Conservation (phyloP, 2,329 filamentous ascomycete species). For the Pseudocercospora ulei region DNA sequence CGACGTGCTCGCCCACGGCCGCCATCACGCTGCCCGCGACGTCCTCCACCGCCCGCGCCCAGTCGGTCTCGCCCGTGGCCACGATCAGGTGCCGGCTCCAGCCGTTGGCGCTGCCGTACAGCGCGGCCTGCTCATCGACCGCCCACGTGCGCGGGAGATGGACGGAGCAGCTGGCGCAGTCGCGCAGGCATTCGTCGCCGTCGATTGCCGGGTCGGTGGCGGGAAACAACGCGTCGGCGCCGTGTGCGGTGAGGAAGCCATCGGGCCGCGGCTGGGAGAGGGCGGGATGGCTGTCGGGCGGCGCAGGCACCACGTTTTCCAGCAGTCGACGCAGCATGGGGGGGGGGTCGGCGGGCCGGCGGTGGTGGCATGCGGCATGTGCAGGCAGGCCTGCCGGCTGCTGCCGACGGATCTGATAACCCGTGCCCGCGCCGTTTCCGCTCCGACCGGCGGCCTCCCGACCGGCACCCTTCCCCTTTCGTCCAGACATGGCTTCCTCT, state of each 20-base stretch:
- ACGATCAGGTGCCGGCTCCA: conserved; percentile 87
- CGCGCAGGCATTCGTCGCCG: conserved; percentile 78
- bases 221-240: conserved; percentile 55
- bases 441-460: no score
- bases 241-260: conserved; percentile 43
- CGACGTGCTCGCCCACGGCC: conserved; percentile 38
- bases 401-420: background rate
- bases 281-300: conserved; percentile 21
- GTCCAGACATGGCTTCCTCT: no score
- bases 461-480: no score
- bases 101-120: conserved; percentile 77
- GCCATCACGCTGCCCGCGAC: conserved; percentile 59
- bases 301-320: conserved; percentile 19
- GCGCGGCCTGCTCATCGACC: conserved; percentile 63
- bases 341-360: conserved; percentile 4
- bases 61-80: conserved; percentile 91
- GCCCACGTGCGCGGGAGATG: conserved; percentile 64
- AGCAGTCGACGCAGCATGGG: conserved; percentile 18
- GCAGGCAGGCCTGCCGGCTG: no score
- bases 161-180: conserved; percentile 72
- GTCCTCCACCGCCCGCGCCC: conserved; percentile 79
- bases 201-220: conserved; percentile 66
- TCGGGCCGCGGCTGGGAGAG: conserved; percentile 27
- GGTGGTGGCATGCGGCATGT: no score
- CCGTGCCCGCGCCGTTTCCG: no score